These are phyloP conservation scores for Pyrenula massariospora DNA, from an alignment of 495 filamentous ascomycete genomes.

Conservation along the genomic window DNA sequence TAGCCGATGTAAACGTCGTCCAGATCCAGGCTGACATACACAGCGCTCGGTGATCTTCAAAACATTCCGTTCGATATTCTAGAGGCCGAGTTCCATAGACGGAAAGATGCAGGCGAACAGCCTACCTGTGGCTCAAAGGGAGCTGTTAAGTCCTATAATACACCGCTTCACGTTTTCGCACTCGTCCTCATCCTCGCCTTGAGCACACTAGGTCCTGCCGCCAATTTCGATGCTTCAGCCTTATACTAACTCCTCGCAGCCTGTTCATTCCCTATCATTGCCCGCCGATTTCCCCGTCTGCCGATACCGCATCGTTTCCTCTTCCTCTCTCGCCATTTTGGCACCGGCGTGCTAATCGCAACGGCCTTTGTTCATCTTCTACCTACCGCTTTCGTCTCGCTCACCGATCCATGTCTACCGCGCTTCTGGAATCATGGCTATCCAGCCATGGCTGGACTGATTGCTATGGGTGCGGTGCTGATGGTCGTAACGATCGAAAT, in stretches of 20 bases:
- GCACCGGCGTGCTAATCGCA: conserved; percentile 75
- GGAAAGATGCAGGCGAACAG: conserved; percentile 23
- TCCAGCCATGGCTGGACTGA: conserved; percentile 62
- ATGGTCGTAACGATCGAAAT: conserved; percentile 68
- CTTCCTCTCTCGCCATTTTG: conserved; percentile 73
- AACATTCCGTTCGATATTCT: background rate
- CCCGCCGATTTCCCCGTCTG: conserved; percentile 33
- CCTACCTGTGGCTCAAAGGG: conserved; percentile 53
- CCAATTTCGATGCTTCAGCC: background rate
- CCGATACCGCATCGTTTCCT: conserved; percentile 44
- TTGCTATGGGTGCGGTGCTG: conserved; percentile 69
- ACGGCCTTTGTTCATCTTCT: conserved; percentile 84
- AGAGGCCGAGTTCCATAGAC: conserved; percentile 33
- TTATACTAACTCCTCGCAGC: conserved; percentile 17
- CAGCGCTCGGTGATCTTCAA: background rate
- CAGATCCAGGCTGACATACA: background rate
- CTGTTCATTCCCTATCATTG: conserved; percentile 42
- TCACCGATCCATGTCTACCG: conserved; percentile 73
- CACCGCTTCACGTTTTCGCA: conserved; percentile 61
- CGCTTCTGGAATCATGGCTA: conserved; percentile 61
- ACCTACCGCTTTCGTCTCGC: conserved; percentile 69
- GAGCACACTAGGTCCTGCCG: conserved; percentile 55
- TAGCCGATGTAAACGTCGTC: background rate
- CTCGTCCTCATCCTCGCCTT: conserved; percentile 61
- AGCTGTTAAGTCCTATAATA: conserved; percentile 48